Conservation (phyloP, 495 filamentous ascomycete genomes). For the Xylaria longipes region DNA sequence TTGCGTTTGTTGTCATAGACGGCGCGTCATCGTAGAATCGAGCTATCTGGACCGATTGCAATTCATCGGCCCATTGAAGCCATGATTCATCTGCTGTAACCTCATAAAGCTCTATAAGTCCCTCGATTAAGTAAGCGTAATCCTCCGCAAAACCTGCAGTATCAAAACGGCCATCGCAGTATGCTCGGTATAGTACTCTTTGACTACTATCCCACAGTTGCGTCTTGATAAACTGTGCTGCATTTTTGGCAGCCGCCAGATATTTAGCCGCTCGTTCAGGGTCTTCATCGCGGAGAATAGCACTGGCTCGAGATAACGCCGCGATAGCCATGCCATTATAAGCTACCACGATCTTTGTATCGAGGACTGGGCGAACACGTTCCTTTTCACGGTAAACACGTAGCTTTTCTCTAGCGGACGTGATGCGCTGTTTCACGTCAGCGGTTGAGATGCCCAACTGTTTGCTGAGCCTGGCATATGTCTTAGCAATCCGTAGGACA, state of each 20-base stretch:
- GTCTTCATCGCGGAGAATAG: slow-evolving; percentile 68
- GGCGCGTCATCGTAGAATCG: slow-evolving; percentile 66
- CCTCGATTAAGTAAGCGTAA: slow-evolving; percentile 88
- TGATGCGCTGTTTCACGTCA: slow-evolving; percentile 76
- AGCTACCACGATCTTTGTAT: slow-evolving; percentile 87
- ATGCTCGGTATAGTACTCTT: slow-evolving; percentile 75
- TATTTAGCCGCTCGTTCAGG: slow-evolving; percentile 61
- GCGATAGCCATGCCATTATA: slow-evolving; percentile 94
- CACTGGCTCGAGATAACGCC: slow-evolving; percentile 74
- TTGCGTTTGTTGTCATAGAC: slow-evolving; percentile 23
- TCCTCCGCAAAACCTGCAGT: slow-evolving; percentile 89
- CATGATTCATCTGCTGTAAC: slow-evolving; percentile 81
- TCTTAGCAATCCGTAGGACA: slow-evolving; percentile 53
- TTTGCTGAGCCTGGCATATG: slow-evolving; percentile 71
- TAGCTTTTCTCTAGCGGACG: slow-evolving; percentile 70
- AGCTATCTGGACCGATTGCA: slow-evolving; percentile 71
- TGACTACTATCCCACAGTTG: slow-evolving; percentile 74
- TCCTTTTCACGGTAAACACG: slow-evolving; percentile 74
- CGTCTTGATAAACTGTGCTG: slow-evolving; percentile 75
- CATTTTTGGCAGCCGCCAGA: slow-evolving; percentile 67
- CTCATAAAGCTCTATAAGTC: slow-evolving; percentile 87
- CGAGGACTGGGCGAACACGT: slow-evolving; percentile 79
- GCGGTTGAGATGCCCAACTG: slow-evolving; percentile 78
- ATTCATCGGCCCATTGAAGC: slow-evolving; percentile 79
- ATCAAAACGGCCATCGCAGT: slow-evolving; percentile 72